These are phyloP conservation scores for Chytriomyces sp. DNA, from an alignment of 192 early-diverging fungal genomes.

Conservation along the genomic window DNA sequence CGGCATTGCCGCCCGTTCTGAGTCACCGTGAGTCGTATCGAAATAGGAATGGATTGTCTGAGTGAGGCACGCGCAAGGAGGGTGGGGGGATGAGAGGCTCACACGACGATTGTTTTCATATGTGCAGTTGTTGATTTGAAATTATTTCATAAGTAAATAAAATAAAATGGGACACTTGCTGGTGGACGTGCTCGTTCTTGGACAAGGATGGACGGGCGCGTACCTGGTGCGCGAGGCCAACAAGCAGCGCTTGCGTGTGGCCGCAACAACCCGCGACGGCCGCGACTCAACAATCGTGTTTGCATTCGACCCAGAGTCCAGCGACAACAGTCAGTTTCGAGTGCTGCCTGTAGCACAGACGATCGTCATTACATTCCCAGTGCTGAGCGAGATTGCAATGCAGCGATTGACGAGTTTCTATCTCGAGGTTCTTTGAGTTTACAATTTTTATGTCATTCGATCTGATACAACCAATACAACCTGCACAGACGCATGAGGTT, in stretches of 20 bases:
- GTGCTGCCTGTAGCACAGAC: conserved; percentile 54
- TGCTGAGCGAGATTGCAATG: conserved; percentile 42
- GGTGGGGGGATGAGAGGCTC: background rate
- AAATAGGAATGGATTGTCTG: background rate
- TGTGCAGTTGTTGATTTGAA: background rate
- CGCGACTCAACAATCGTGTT: conserved; percentile 60
- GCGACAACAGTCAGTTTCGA: conserved; percentile 31
- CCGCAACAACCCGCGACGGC: conserved; percentile 53
- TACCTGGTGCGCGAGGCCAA: conserved; percentile 35
- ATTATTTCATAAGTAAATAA: background rate
- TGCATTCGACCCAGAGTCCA: conserved; percentile 42
- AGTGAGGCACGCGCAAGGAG: no score
- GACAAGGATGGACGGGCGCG: conserved; percentile 51
- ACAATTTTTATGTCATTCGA: conserved; percentile 3
- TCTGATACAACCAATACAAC: background rate
- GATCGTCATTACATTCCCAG: conserved; percentile 65
- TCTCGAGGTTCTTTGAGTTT: conserved; percentile 16
- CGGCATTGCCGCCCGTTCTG: background rate
- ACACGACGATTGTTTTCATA: background rate
- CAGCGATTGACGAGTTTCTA: conserved; percentile 47
- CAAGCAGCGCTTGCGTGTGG: conserved; percentile 8
- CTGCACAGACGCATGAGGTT: no score
- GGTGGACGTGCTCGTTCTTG: conserved; percentile 48
- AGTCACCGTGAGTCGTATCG: background rate
- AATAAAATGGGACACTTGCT: background rate